Base-by-base conservation (phyloP, 768 basidiomycete genomes). In the Suillus subaureus region DNA sequence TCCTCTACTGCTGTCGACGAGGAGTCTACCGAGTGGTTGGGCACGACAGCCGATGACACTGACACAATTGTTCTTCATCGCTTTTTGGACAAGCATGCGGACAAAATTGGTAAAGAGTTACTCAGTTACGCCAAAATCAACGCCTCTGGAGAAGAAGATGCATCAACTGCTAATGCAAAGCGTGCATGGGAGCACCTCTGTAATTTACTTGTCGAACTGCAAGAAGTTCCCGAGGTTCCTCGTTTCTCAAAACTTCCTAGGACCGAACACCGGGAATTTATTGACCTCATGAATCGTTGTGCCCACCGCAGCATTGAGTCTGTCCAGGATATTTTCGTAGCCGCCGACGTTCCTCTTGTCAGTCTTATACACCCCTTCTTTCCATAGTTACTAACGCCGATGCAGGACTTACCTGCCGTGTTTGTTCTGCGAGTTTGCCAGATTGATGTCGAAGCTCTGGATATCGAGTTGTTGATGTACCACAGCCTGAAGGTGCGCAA, bases 51-150 rank as follows among this genome's bases (percentile, higher is more conserved):
- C 47, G 93, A 94, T 69, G 91, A 94, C 68, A 92, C 93, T 0
- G 93, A 95, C 71, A 85, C 88, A 47, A 87, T 94, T 43, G 89
- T 94, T 15, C 80, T 94, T 13, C 93, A 94, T 73, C 87, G 93
- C 12, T 94, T 92, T 79, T 89, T 94, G 71, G 87, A 91, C 70
- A 91, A 89, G 66, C 90, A 94, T 69, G 89, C 91, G 3, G 93
- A 94, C 75, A 93, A 92, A 73, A 90, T 95, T 62, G 93, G 94
- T 37, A 93, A 93, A 73, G 93, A 94, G 69, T 80, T 95, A 6
- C 84, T 95, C 16, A 92, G 92, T 71, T 82, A 88, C 13, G 84
- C 87, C 18, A 89, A 87, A 67, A 26, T 60, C 26, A 60, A 42
- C 42, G 82, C 87, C 1, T 80, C 85, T 9, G 71, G 79, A 4